Base-by-base conservation (phyloP, 2,329 filamentous ascomycete genomes). In the Sclerotiophoma versabilis region DNA sequence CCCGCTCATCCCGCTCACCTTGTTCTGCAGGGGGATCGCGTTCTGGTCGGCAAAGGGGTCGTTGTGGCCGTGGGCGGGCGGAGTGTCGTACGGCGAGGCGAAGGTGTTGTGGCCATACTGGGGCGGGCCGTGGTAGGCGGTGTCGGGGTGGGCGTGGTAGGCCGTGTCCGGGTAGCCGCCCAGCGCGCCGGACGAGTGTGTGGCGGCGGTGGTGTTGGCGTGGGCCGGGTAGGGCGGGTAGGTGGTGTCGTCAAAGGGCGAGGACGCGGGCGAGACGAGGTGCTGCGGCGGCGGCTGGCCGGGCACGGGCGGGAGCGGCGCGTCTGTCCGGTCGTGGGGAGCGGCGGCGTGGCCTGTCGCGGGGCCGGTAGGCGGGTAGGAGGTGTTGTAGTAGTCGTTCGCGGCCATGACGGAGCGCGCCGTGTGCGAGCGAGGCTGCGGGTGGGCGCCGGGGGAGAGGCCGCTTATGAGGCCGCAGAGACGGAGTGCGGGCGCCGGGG, bases 371-470 rank as follows among this genome's bases (percentile, higher is more conserved):
- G 75, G 71, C 53, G 81, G 64, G 59, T 77, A 76, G 15, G 70
- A 76, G 15, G 67, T 79, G 60, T 54, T 62, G 63, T 90, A 90
- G 76, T 90, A 90, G 65, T 89, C 84, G 75, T 80, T 79, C 50
- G 78, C 72, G 38, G 79, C 78, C 79, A 81, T 81, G 57, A 32
- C 57, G 43, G 11, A 15, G 51, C 42, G 37, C 22, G 30, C 17
- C 26, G 38, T 39, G 48, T n/a, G 49, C 33, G 51, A 33, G 37
- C 27, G 33, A 30, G 27, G 33, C 20, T 36, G 37, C 41, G 36
- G 22, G 10, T 33, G 19, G 17, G 29, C 22, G 44, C 20, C 11
- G 17, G 17, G 26, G 20, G 10, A 26, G 45, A 27, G 27, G 39
- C 34, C 38, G 34, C 20, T n/a, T 43, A 45, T 44, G 29, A 44